Evolutionary conservation across 495 filamentous ascomycete species (phyloP), one percentile per base, ranked within the genome.

Genomic region (Pseudomonodictys pantanalensis): DNA sequence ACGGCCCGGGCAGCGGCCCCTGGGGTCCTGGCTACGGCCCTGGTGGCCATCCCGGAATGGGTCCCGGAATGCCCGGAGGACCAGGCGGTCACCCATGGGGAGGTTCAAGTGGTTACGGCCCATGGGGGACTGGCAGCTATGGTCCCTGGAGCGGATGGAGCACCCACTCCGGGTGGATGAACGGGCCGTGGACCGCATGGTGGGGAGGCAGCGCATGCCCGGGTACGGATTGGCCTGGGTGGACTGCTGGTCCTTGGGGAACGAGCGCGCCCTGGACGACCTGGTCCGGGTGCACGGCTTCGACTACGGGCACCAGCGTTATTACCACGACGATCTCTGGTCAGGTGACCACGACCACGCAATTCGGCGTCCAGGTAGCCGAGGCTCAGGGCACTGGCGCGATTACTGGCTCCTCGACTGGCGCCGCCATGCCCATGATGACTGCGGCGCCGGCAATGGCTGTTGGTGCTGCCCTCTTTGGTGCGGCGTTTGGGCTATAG

Each of bases 191-290:
- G 70, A 72, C 68, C 0, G 22, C 30, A 15, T 72, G 70, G 70
- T 71, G 70, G 69, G 69, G 66, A 9, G 42, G 26, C 49, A 32
- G 12, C n/a, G 64, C 20, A 1, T 73, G 71, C 52, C 71, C 71
- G 2, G 56, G 41, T 6, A 41, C 39, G n/a, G 68, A 67, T 9
- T 73, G 71, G 71, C 45, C 53, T 25, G 69, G 69, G 1, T 73
- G 71, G 71, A 73, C 71, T 1, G 42, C 49, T 1, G 70, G 69
- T 1, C 38, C 57, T 0, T 72, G 70, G 70, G 52, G 42, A 29
- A 66, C 68, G 6, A 39, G 22, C 29, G 69, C 71, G 23, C 69
- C 67, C 0, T 73, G 71, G 71, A 71, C 69, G 3, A 68, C 61
- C 0, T 73, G 71, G 71, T 26, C 49, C 0, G 71, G 57, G 8